Conservation (phyloP, 2,329 filamentous ascomycete species). For the Aureobasidium sp. region DNA sequence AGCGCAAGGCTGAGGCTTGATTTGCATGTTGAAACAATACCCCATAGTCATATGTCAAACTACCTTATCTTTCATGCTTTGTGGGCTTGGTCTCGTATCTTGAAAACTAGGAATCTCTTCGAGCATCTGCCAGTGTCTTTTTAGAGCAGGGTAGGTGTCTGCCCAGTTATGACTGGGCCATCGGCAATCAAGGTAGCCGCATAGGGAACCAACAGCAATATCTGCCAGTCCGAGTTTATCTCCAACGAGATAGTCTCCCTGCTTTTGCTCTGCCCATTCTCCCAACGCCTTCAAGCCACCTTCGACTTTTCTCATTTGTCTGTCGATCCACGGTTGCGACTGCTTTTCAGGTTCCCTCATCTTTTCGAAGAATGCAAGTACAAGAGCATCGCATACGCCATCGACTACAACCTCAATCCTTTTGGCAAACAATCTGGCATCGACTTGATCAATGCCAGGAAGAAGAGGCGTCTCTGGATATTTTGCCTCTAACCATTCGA, state of each 20-base stretch:
- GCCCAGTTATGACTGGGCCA: conserved; percentile 28
- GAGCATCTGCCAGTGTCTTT: conserved; percentile 37
- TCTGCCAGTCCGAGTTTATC: conserved; percentile 28
- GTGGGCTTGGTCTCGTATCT: conserved; percentile 24
- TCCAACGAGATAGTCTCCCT: conserved; percentile 24
- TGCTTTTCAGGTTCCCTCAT: conserved; percentile 21
- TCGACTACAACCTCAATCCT: conserved; percentile 28
- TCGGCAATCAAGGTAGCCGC: conserved; percentile 27
- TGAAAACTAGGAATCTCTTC: conserved; percentile 36
- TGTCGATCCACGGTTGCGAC: conserved; percentile 24
- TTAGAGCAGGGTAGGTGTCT: conserved; percentile 27
- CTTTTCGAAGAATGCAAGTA: conserved; percentile 30
- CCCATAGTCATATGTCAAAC: conserved; percentile 19
- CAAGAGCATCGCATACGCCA: conserved; percentile 31
- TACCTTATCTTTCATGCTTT: conserved; percentile 28
- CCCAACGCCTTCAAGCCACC: conserved; percentile 26
- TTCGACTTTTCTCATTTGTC: conserved; percentile 29
- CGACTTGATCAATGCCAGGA: conserved; percentile 17
- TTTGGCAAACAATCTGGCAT: conserved; percentile 24
- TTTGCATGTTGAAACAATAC: neutral
- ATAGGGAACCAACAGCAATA: conserved; percentile 25
- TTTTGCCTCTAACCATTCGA: conserved; percentile 30
- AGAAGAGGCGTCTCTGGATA: conserved; percentile 23
- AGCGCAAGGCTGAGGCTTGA: conserved; percentile 24
- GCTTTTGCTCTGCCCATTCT: conserved; percentile 21